Evolutionary conservation across 2,329 filamentous ascomycete species (phyloP), one percentile per base, ranked within the genome.

Genomic region (Apiospora kogelbergensis): DNA sequence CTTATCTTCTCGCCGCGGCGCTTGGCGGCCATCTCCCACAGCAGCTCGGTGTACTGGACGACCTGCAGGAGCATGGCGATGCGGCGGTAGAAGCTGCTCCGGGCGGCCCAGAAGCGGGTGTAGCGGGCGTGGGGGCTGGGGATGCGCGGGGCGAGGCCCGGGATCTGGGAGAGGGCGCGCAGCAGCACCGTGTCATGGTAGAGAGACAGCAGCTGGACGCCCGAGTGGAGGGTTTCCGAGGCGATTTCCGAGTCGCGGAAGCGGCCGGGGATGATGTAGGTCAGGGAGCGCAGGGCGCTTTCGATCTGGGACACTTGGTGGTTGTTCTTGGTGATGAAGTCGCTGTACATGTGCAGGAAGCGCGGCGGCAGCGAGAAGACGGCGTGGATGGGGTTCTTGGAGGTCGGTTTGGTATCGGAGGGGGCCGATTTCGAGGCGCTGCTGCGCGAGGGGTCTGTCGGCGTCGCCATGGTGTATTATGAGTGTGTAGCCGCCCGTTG

Each of bases 11-110:
- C 94, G 22, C 93, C 93, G 71, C 90, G 90, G 65, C 95, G 88
- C 81, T 97, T 97, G 37, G 95, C 95, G 37, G 92, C 89, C 96
- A 99, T 99, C 80, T 99, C 96, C 88, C 95, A 96, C n/a, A 99
- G 83, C 40, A 99, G 84, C 81, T 99, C 94, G 0, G 95, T 97
- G 78, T 98, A 98, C 74, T 96, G 93, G 33, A 98, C 92, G 82
- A 97, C 92, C 78, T 97, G 94, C 65, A 99, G 84, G 5, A 94
- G 84, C 72, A 95, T 86, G 48, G 95, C 95, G 68, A 97, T 89
- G 70, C 93, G 89, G 70, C 91, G 89, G 80, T 99, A 99, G 11
- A 93, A 85, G 5, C 86, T 84, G 75, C 86, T 89, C 74, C 86
- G 87, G 68, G 84, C 80, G 7, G 87, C 84, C 90, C 90, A 92